Evolutionary conservation across 345 rosid genomes (phyloP).

Genomic region (Linum tenue): DNA sequence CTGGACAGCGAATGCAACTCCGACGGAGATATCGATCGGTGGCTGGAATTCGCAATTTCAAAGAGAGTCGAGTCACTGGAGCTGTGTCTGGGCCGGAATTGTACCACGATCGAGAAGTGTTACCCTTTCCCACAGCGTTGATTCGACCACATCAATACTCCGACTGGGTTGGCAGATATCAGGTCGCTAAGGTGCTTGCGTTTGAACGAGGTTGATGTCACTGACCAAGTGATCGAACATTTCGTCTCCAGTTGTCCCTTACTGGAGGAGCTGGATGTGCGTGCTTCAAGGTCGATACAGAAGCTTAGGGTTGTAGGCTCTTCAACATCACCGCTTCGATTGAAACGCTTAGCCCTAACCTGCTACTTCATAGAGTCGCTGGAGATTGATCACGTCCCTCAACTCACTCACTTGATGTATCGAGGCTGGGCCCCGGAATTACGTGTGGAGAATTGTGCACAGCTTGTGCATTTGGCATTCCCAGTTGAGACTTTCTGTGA

Average conservation of each 20-base stretch:
- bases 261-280: conserved; percentile 3
- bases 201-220: conserved; percentile 5
- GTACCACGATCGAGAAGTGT: neutral
- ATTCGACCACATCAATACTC: neutral
- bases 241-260: conserved; percentile 12
- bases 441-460: no score
- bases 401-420: no score
- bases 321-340: conserved; percentile 6
- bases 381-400: conserved; percentile 2
- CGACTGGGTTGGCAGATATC: neutral
- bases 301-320: conserved; percentile 6
- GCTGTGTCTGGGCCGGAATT: neutral
- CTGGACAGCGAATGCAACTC: neutral
- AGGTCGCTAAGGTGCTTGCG: neutral
- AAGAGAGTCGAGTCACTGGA: conserved; percentile 13
- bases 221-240: conserved; percentile 10
- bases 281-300: neutral
- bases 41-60: conserved; percentile 8
- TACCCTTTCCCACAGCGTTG: neutral
- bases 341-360: conserved; percentile 6
- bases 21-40: conserved; percentile 5
- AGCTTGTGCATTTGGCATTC: no score
- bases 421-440: no score
- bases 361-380: neutral
- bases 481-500: no score